Base-by-base conservation (phyloP, 306 rosid genomes). In the Citrullus mucosospermus region DNA sequence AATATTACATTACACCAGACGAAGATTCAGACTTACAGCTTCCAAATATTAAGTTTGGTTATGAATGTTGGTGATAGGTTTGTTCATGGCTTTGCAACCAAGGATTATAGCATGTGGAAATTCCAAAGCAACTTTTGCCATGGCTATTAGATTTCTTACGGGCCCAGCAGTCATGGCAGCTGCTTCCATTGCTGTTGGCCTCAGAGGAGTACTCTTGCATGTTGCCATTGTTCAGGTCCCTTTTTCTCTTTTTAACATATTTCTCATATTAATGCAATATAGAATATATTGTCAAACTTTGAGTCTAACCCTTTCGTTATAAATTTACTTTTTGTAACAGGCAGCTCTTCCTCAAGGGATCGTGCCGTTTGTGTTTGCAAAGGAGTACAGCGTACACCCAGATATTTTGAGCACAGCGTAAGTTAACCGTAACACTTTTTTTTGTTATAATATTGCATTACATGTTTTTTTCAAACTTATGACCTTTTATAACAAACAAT, bases 151-250 rank as follows among this genome's bases (percentile, higher is more conserved):
- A 91, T 93, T 91, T 94, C 96, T 93, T 75, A 81, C 87, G 76
- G 97, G 97, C 30, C 97, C 97, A 82, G 94, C 96, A 85, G 96
- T 91, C 53, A 93, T 91, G 97, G 97, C 97, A 80, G 93, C 88
- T 81, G 90, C 97, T 87, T 93, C 97, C 84, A 83, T 93, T 87
- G 91, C 82, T 87, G 93, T 93, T 91, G 97, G 97, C 48, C 91
- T 93, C 61, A 88, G 38, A 70, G 97, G 97, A 28, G 88, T 80
- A 79, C 94, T 93, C 83, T 83, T 93, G 63, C 96, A 89, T 60
- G 91, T 93, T 83, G 98, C 98, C 74, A 93, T 93, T 84, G 98
- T 93, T 81, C 96, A 93, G 70, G 70, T 62, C 20, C 32, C 0
- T 32, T 34, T 90, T 93, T 90, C 84, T 43, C 55, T 3, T 63